Base-by-base conservation (phyloP, 495 filamentous ascomycete species). In the Daldinia childiae region DNA sequence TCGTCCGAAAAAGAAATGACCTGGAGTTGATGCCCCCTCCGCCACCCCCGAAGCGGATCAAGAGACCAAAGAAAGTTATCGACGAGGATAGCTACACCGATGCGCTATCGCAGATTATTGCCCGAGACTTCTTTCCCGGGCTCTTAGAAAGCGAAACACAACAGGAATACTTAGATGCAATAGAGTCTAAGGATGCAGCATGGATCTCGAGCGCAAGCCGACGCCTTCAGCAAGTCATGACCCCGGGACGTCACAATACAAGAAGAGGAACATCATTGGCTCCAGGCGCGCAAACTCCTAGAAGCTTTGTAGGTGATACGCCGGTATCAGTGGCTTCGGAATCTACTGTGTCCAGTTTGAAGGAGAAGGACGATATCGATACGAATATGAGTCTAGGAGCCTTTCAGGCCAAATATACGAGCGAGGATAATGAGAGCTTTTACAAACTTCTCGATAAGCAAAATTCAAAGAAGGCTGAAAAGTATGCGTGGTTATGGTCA, bases 341-440 rank as follows among this genome's bases (percentile, higher is more conserved):
- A 75, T 76, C 21, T 77, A 82, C 32, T 68, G 80, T 43, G 29
- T 71, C 50, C 45, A 62, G 27, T 69, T 66, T 9, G 58, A 75
- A 63, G 56, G 74, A 80, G 38, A 83, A 80, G 74, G 82, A 84
- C 54, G 77, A 83, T n/a, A 83, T 94, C 32, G 92, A 98, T 77
- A 91, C 91, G 12, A 91, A 89, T 73, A 89, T 98, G 80, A 91
- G 89, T 54, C 86, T 99, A 9, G 84, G 88, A 54, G 87, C 90
- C 3, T 99, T 98, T 74, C 95, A 98, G 72, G 86, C 91, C 6
- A 93, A 92, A 74, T 98, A 97, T 79, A 98, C 94, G 4, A 95
- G 92, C 71, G 95, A 99, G 80, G 95, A 99, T 78, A 98, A 98
- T 75, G 95, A 97, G 74, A 93, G 90, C 56, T 98, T 99, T 83